phyloP scores from a whole-genome alignment of 805 yeast genomes.

The Lipomyces japonicus region DNA sequence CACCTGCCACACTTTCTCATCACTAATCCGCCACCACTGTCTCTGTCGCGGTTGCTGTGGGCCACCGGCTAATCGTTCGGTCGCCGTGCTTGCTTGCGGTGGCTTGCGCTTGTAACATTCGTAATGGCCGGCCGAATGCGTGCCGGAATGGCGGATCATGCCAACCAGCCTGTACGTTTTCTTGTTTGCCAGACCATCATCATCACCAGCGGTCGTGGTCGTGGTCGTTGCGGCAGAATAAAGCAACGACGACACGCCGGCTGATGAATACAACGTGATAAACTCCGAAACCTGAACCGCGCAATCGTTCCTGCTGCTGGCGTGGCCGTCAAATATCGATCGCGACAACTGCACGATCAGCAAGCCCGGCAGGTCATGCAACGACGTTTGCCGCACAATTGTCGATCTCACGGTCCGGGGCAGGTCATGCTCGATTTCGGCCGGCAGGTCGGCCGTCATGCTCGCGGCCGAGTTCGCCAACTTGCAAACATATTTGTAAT shows the following conservation, averaged over 20 bases:
- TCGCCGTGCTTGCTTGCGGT: not conserved
- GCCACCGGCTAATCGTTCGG: not conserved
- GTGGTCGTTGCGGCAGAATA: not conserved
- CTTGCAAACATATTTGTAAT: constrained; percentile 40
- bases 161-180: constrained; percentile 58
- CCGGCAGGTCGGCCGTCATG: constrained; percentile 53
- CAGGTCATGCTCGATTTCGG: constrained; percentile 37
- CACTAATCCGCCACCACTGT: constrained; percentile 76
- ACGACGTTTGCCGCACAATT: constrained; percentile 57
- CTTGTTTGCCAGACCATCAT: not conserved
- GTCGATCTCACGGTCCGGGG: constrained; percentile 53
- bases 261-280: constrained; percentile 40
- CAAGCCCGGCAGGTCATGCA: constrained; percentile 64
- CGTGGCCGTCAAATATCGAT: constrained; percentile 67
- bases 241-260: not conserved
- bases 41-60: constrained; percentile 1
- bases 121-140: constrained; percentile 38
- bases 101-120: constrained; percentile 51
- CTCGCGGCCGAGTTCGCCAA: too few species aligned
- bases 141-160: constrained; percentile 79
- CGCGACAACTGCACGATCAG: constrained; percentile 82
- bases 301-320: constrained; percentile 72
- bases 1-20: constrained; percentile 63
- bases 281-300: constrained; percentile 60
- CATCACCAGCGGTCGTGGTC: too few species aligned